Evolutionary conservation across 2,329 filamentous ascomycete genomes (phyloP), one percentile per base, ranked within the genome.

Genomic region (Penicillium sp.): DNA sequence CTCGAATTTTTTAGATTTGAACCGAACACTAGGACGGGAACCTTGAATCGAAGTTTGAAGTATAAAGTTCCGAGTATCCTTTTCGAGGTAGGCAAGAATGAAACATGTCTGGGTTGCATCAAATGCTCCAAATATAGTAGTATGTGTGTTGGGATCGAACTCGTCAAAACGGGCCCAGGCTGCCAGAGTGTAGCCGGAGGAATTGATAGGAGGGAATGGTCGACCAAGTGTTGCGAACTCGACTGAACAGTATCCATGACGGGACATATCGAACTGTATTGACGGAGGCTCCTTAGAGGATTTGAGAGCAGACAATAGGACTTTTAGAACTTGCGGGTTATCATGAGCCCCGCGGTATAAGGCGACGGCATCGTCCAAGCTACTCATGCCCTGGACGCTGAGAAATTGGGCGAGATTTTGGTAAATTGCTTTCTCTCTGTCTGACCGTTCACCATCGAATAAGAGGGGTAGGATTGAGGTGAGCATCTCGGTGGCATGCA

Each of bases 51-150:
- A 97, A 8, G 95, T 97, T 75, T 99, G 94, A 6, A 99, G 79
- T 63, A 99, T 99, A 63, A 99, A 89, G 74, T 96, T 94, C 58
- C 85, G 89, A 2, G 91, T 96, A 71, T 97, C 92, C 69, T 89
- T 92, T 72, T 99, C 95, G 38, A 99, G 81, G 69, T 99, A 99
- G 58, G 92, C 87, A 64, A 99, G 85, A 35, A 99, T 78, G 68
- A 99, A 99, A 73, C 94, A 99, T 5, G 90, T 91, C 72, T 97
- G 93, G 5, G 86, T 91, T 4, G 88, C 82, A 74, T 99, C 94
- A 73, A 95, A 97, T 9, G 94, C 90, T 26, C 94, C 94, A 72
- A 99, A 99, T 14, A 99, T 83, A 0, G 94, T 99, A 0, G 94
- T 99, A 72, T 99, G 94, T 16, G 89, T 87, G 44, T 85, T 84